Base-by-base conservation (phyloP, 2,329 filamentous ascomycete genomes). In the Colletotrichum theobromicola region DNA sequence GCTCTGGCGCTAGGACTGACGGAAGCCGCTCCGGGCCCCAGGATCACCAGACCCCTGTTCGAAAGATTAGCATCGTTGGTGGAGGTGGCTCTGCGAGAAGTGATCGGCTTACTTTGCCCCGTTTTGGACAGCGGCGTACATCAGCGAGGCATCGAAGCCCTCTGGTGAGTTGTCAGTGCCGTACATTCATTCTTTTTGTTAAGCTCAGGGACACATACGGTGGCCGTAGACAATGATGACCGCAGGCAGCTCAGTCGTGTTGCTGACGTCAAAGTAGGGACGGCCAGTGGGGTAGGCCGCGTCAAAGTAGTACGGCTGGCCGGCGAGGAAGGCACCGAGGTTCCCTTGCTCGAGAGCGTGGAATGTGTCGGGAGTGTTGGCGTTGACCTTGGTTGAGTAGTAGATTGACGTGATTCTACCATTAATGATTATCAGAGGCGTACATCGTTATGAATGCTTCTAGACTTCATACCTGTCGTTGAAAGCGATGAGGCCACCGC, bases 301-400 rank as follows among this genome's bases (percentile, higher is more conserved):
- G 5, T 83, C 84, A 75, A 85, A 90, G 82, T 90, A 91, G 77
- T 87, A 89, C 0, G 89, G 88, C 7, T 86, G 83, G n/a, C 89
- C 85, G 60, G 87, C 87, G 72, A 90, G 85, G 78, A 90, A 86
- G 63, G 84, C 82, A 13, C 88, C 88, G 0, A 90, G 82, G 62
- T 87, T 87, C 2, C 88, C 86, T 74, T 84, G 83, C 79, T 90
- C 88, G 2, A 84, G 82, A 5, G 85, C 84, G 78, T 85, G 87
- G 84, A 90, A 90, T 0, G 88, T 90, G 75, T 90, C 88, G 24
- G 89, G 82, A 0, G 86, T 86, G 77, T 90, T 90, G 34, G 88
- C 88, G 75, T 89, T 87, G 37, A 86, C 87, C 78, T 90, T 90
- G 28, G 87, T 88, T 8, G 83, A 87, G 79, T 89, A 90, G 79